Conservation (phyloP, 441 rosid species). For the Theobroma grandiflorum region DNA sequence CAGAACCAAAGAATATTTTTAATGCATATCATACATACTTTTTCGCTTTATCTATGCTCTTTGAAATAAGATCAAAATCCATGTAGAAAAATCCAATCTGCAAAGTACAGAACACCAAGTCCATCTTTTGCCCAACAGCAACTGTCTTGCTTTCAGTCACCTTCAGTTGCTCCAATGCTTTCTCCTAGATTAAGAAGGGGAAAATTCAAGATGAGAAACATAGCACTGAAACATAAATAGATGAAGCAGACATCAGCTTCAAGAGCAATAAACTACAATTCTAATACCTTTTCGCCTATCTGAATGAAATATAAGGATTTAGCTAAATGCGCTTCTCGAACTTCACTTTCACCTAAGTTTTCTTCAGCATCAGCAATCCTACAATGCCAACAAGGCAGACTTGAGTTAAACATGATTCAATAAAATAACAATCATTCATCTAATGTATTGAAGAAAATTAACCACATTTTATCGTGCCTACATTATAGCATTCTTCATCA, state of each 20-base stretch:
- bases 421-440: not conserved
- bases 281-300: constrained; percentile 85
- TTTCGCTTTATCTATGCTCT: constrained; percentile 97
- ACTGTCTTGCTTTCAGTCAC: constrained; percentile 96
- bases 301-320: constrained; percentile 87
- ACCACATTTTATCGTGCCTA: not conserved
- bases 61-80: constrained; percentile 95
- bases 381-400: constrained; percentile 17
- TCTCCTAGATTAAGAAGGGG: constrained; percentile 60
- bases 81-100: constrained; percentile 92
- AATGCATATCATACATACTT: constrained; percentile 49
- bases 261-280: constrained; percentile 4
- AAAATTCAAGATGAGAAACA: constrained; percentile 23
- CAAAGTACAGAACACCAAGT: constrained; percentile 85
- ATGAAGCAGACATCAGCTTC: constrained; percentile 6
- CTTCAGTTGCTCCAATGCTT: constrained; percentile 93
- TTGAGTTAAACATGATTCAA: constrained; percentile 6
- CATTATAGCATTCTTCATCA: not conserved
- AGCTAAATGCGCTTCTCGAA: constrained; percentile 98
- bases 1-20: not conserved
- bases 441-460: not conserved
- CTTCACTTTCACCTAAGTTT: constrained; percentile 98
- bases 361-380: constrained; percentile 99
- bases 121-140: constrained; percentile 99
- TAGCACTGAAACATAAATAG: constrained; percentile 21